Conservation (phyloP, 345 rosid species). For the Citrus maxima region DNA sequence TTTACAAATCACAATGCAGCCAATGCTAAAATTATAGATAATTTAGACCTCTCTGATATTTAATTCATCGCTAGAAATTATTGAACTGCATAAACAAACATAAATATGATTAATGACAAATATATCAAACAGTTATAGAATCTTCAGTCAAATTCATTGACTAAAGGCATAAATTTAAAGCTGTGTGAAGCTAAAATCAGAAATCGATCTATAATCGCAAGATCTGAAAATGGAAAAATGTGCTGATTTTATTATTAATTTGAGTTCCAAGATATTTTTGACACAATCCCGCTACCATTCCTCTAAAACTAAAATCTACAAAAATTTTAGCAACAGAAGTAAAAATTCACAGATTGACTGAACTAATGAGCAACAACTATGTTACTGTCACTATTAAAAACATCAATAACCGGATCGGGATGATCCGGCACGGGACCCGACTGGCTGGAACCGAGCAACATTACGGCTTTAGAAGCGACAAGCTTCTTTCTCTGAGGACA, state of each 20-base stretch:
- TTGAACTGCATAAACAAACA: background rate
- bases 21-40: background rate
- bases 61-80: background rate
- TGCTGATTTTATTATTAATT: slow-evolving; percentile 11
- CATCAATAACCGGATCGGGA: slow-evolving; percentile 29
- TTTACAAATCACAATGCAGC: background rate
- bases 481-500: slow-evolving; percentile 52
- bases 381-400: slow-evolving; percentile 19
- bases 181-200: background rate
- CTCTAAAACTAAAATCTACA: slow-evolving; percentile 10
- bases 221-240: slow-evolving; percentile 3
- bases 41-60: background rate
- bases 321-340: background rate
- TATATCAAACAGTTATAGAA: slow-evolving; percentile 7
- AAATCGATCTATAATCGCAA: background rate
- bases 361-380: slow-evolving; percentile 21
- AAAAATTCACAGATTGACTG: slow-evolving; percentile 13
- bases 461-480: slow-evolving; percentile 31
- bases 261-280: background rate
- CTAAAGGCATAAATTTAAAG: background rate
- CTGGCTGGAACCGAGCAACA: slow-evolving; percentile 21
- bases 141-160: background rate
- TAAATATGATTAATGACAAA: background rate
- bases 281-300: background rate
- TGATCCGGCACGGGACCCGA: slow-evolving; percentile 20